Conservation (phyloP, 179 eudicot species). For the Gypsophila paniculata region DNA sequence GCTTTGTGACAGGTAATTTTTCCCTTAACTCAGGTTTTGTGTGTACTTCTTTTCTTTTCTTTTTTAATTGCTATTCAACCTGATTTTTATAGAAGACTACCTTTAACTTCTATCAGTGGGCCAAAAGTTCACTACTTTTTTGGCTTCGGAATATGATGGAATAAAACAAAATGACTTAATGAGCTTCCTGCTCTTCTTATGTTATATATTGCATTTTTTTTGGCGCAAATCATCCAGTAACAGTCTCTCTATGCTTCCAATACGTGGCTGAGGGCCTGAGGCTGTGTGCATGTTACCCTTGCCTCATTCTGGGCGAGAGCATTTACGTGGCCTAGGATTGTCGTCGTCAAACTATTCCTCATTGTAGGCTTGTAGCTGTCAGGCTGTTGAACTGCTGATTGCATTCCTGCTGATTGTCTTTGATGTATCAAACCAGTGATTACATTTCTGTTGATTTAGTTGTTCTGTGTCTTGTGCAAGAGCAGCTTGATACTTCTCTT, state of each 20-base stretch:
- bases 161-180: not conserved
- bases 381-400: not conserved
- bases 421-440: no score
- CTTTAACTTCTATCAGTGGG: not conserved
- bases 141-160: not conserved
- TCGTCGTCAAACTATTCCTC: not conserved
- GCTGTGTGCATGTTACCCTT: not conserved
- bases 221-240: not conserved
- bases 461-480: not conserved
- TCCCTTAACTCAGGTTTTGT: slow-evolving; percentile 3
- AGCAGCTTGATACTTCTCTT: not conserved
- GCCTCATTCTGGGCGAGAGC: no score
- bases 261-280: not conserved
- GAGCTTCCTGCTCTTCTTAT: not conserved
- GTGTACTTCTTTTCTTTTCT: no score
- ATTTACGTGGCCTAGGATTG: not conserved
- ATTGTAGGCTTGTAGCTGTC: not conserved
- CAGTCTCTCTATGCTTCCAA: not conserved
- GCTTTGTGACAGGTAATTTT: slow-evolving; percentile 76
- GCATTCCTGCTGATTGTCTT: not conserved
- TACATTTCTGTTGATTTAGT: not conserved
- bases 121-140: not conserved
- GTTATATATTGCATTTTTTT: not conserved
- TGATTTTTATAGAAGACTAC: not conserved
- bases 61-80: not conserved